phyloP scores from a whole-genome alignment of 108 stramenopile genomes.

The Conticribra weissflogii region DNA sequence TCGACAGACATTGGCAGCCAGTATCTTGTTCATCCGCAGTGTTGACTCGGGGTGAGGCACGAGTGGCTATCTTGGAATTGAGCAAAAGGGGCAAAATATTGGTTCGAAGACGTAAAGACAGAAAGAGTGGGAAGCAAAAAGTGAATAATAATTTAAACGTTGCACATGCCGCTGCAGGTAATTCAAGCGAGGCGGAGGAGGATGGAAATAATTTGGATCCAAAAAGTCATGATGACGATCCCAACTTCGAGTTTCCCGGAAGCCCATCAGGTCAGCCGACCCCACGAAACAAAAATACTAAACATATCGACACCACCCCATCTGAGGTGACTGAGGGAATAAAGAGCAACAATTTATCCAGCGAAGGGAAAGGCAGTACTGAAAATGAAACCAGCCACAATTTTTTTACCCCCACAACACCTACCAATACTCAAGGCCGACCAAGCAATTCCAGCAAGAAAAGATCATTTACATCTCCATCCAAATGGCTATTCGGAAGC shows the following conservation, averaged over 20 bases:
- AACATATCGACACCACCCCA: neutral
- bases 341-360: too few species aligned
- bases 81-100: conserved; percentile 15
- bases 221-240: neutral
- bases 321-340: neutral
- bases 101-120: conserved; percentile 1
- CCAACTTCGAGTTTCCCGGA: neutral
- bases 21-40: conserved; percentile 30
- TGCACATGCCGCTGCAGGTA: too few species aligned
- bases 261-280: neutral
- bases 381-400: neutral
- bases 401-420: neutral
- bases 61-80: conserved; percentile 30
- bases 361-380: too few species aligned
- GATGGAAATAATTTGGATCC: neutral
- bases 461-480: conserved; percentile 4
- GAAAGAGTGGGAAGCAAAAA: too few species aligned
- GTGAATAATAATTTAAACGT: neutral
- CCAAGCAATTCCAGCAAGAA: neutral
- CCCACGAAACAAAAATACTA: conserved; percentile 4
- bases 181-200: too few species aligned
- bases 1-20: conserved; percentile 45
- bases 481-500: neutral
- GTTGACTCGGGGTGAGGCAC: conserved; percentile 37
- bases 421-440: neutral